These are phyloP conservation scores for Beauveria medogensis DNA, from an alignment of 2,329 filamentous ascomycete genomes.

Conservation along the genomic window DNA sequence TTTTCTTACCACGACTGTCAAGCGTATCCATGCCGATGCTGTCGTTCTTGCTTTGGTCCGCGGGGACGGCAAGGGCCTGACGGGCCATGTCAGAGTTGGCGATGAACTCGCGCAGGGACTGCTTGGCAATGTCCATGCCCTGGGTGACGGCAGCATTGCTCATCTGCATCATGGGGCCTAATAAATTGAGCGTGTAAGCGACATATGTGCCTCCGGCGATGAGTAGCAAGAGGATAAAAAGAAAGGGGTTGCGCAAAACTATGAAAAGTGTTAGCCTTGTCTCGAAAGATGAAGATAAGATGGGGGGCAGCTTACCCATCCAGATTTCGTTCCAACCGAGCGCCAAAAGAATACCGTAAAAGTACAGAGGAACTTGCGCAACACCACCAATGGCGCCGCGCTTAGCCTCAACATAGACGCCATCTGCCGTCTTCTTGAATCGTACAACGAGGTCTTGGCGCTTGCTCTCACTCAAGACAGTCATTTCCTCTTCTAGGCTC, in stretches of 20 bases:
- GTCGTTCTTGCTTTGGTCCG: constrained; percentile 34
- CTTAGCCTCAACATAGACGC: constrained; percentile 97
- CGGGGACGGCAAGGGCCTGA: constrained; percentile 71
- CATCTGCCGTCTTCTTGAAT: constrained; percentile 98
- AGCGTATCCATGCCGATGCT: constrained; percentile 51
- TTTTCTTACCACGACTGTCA: constrained; percentile 51
- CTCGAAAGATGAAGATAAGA: constrained; percentile 14
- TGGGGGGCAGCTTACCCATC: constrained; percentile 56
- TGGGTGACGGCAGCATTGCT: constrained; percentile 79
- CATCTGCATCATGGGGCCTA: constrained; percentile 95
- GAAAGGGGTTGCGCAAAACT: constrained; percentile 90
- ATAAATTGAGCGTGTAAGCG: constrained; percentile 87
- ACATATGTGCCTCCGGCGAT: constrained; percentile 72
- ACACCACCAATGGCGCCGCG: constrained; percentile 92
- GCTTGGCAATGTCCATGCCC: constrained; percentile 84
- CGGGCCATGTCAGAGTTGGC: constrained; percentile 79
- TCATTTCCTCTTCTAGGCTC: constrained; percentile 93
- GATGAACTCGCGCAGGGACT: constrained; percentile 82
- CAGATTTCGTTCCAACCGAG: constrained; percentile 99
- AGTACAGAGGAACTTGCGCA: constrained; percentile 88
- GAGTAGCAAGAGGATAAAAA: constrained; percentile 83
- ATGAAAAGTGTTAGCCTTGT: constrained; percentile 13
- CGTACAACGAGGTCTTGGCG: constrained; percentile 83
- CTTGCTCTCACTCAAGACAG: constrained; percentile 82
- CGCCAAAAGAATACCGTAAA: constrained; percentile 80